These are phyloP conservation scores for Stevia rebaudiana DNA, from an alignment of 140 eudicot species.

Conservation along the genomic window DNA sequence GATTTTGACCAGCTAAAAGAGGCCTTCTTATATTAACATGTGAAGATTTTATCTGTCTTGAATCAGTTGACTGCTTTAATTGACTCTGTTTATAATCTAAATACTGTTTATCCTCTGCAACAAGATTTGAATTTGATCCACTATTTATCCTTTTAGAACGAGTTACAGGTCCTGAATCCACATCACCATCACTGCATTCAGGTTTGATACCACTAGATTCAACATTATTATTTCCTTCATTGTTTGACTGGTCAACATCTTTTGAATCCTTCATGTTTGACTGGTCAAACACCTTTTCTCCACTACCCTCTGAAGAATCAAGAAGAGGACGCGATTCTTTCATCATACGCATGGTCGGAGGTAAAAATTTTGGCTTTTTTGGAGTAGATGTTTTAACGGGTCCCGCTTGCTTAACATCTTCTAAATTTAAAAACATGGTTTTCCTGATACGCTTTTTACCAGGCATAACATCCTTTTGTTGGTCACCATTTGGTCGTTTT, in stretches of 20 bases:
- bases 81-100: constrained; percentile 48
- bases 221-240: constrained; percentile 47
- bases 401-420: constrained; percentile 84
- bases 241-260: constrained; percentile 44
- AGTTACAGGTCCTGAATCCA: constrained; percentile 42
- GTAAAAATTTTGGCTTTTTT: constrained; percentile 58
- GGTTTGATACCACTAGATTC: constrained; percentile 67
- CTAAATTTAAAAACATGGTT: constrained; percentile 83
- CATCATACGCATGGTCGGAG: constrained; percentile 46
- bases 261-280: constrained; percentile 42
- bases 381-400: constrained; percentile 56
- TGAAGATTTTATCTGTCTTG: constrained; percentile 48
- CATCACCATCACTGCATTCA: constrained; percentile 48
- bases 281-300: constrained; percentile 52
- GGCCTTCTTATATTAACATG: constrained; percentile 42
- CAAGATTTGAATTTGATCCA: constrained; percentile 35
- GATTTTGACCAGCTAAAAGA: constrained; percentile 37
- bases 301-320: constrained; percentile 36
- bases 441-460: constrained; percentile 91
- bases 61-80: constrained; percentile 51
- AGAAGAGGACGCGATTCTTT: constrained; percentile 40
- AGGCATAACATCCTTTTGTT: constrained; percentile 73
- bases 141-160: constrained; percentile 53
- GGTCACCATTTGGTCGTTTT: constrained; percentile 65
- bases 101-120: constrained; percentile 41